These are phyloP conservation scores for Amylocarpus encephaloides DNA, from an alignment of 2,329 filamentous ascomycete species.

Conservation along the genomic window DNA sequence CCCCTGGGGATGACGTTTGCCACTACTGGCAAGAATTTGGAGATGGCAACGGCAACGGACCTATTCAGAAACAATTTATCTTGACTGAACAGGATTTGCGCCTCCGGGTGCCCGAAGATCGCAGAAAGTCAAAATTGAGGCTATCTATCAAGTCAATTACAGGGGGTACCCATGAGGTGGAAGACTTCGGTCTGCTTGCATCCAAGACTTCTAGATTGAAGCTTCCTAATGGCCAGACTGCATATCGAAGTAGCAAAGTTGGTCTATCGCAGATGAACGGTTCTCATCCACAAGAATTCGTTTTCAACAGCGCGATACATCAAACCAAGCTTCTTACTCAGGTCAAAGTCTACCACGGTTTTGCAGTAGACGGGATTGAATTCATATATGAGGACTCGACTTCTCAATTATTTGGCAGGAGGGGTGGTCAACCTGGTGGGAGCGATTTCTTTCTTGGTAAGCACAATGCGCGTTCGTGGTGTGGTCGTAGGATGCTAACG, in stretches of 20 bases:
- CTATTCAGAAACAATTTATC: conserved; percentile 63
- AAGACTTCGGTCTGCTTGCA: conserved; percentile 64
- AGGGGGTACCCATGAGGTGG: conserved; percentile 66
- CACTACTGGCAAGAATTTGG: conserved; percentile 76
- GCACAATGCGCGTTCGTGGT: background rate
- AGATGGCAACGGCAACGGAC: conserved; percentile 50
- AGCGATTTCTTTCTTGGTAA: conserved; percentile 74
- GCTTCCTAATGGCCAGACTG: conserved; percentile 66
- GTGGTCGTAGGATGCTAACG: background rate
- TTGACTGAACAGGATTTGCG: conserved; percentile 72
- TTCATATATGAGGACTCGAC: conserved; percentile 88
- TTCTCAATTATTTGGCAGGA: conserved; percentile 79
- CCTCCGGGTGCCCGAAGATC: conserved; percentile 62
- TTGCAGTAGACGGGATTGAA: conserved; percentile 76
- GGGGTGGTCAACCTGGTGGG: conserved; percentile 61
- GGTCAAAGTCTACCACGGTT: conserved; percentile 70
- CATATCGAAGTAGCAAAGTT: conserved; percentile 69
- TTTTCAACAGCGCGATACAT: conserved; percentile 63
- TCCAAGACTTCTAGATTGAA: conserved; percentile 70
- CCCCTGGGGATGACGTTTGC: conserved; percentile 75
- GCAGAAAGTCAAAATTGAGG: conserved; percentile 63
- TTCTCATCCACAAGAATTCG: conserved; percentile 62
- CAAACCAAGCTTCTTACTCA: conserved; percentile 68
- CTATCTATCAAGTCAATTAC: conserved; percentile 71
- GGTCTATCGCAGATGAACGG: conserved; percentile 67